Conservation (phyloP, 73 alveolate species). For the Breviolum minutum region DNA sequence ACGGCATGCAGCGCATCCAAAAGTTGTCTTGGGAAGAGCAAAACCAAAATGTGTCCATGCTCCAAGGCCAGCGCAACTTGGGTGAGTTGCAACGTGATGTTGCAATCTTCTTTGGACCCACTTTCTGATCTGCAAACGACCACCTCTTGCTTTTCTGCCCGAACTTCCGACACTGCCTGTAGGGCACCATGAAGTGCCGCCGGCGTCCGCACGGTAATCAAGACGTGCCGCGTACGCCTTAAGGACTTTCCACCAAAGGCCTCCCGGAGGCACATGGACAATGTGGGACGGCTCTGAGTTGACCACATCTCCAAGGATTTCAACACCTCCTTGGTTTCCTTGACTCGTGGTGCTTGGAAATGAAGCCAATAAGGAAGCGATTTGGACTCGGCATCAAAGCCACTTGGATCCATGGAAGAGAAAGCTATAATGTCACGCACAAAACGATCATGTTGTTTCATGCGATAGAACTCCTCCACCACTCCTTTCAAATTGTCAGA, state of each 20-base stretch:
- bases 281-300: background rate
- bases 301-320: background rate
- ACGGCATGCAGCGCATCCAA: conserved; percentile 19
- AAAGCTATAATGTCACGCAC: conserved; percentile 8
- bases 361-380: background rate
- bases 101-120: conserved; percentile 11
- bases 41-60: background rate
- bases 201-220: background rate
- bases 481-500: background rate
- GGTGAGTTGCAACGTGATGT: conserved; percentile 5
- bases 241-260: background rate
- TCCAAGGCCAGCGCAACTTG: conserved; percentile 28
- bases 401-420: background rate
- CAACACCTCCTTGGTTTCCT: background rate
- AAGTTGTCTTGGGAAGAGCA: background rate
- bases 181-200: background rate
- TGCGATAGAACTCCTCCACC: background rate
- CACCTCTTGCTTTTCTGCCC: background rate
- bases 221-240: background rate
- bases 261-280: background rate
- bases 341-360: conserved; percentile 4
- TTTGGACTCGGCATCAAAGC: background rate
- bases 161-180: background rate
- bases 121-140: background rate
- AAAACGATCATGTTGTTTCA: conserved; percentile 4